phyloP scores from a whole-genome alignment of 148 eudicot species.

The Chenopodium quinoa region DNA sequence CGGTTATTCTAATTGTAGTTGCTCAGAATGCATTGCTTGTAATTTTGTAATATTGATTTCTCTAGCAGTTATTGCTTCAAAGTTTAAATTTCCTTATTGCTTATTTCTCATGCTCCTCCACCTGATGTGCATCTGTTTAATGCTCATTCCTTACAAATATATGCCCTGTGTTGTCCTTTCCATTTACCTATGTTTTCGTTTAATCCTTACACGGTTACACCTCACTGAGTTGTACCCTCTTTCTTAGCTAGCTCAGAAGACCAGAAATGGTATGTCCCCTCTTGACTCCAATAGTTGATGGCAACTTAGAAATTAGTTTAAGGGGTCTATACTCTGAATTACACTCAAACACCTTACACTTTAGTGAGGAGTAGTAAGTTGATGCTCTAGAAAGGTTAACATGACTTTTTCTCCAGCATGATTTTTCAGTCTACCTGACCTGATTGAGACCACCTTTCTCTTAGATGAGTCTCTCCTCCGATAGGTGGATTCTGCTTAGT shows the following conservation, averaged over 20 bases:
- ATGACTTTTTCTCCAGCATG: too few relatives aligned
- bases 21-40: neutral
- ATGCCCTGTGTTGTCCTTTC: neutral
- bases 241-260: neutral
- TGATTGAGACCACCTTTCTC: too few relatives aligned
- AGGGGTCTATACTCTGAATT: neutral
- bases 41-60: conserved; percentile 6
- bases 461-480: too few relatives aligned
- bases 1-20: neutral
- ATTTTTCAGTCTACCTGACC: too few relatives aligned
- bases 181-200: neutral
- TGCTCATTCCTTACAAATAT: neutral
- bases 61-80: neutral
- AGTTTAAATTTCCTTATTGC: neutral
- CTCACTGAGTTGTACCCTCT: neutral
- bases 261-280: neutral
- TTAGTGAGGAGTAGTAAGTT: neutral
- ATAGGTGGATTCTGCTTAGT: too few relatives aligned
- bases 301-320: neutral
- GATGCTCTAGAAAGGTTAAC: neutral
- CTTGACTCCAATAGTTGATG: neutral
- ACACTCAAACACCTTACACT: neutral
- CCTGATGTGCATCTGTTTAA: neutral
- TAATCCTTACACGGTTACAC: too few relatives aligned
- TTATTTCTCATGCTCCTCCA: neutral